Conservation (phyloP, 805 yeast genomes). For the Candida arabinofermentans region DNA sequence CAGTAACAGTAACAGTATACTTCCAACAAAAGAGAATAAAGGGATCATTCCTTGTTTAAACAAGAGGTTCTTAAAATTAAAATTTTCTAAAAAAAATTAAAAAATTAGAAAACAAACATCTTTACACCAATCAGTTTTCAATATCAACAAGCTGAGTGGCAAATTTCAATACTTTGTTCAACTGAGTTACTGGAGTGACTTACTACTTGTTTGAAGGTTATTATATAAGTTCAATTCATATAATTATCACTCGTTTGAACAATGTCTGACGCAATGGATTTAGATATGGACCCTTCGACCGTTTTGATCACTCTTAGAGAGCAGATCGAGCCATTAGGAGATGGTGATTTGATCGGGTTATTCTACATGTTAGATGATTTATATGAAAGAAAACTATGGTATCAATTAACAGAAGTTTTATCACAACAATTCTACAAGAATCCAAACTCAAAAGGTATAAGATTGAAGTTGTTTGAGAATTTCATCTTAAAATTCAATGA, state of each 20-base stretch:
- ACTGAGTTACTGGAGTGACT: no score
- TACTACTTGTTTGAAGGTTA: no score
- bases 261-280: slow-evolving; percentile 12
- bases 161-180: no score
- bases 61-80: no score
- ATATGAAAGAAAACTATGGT: slow-evolving; percentile 91
- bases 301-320: slow-evolving; percentile 58
- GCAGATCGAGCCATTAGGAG: slow-evolving; percentile 48
- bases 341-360: slow-evolving; percentile 49
- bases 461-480: slow-evolving; percentile 63
- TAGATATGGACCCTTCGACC: slow-evolving; percentile 38
- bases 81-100: background rate
- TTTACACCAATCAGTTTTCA: background rate
- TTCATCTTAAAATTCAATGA: slow-evolving; percentile 65
- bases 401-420: slow-evolving; percentile 75
- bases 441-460: slow-evolving; percentile 47
- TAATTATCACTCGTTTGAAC: background rate
- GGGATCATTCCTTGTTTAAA: no score
- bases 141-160: background rate
- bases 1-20: background rate
- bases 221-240: no score
- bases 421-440: slow-evolving; percentile 53
- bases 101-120: background rate
- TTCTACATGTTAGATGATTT: slow-evolving; percentile 74
- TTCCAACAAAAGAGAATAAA: no score